phyloP scores from a whole-genome alignment of 768 basidiomycete species.

The Amanita rimosa region DNA sequence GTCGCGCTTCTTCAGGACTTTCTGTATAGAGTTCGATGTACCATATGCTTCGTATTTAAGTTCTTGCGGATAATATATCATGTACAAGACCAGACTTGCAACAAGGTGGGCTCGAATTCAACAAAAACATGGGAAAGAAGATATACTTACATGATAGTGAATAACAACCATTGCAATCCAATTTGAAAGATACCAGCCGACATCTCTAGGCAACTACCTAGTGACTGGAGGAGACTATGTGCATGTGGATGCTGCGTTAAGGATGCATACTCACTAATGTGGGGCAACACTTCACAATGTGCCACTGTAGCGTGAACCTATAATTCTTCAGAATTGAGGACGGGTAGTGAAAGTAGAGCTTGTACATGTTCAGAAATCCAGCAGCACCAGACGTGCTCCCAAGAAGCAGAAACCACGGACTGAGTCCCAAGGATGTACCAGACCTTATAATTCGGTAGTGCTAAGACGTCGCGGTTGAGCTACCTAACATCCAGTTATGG shows the following conservation, averaged over 20 bases:
- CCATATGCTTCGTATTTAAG: slow-evolving; percentile 45
- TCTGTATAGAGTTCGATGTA: slow-evolving; percentile 8
- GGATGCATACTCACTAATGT: slow-evolving; percentile 28
- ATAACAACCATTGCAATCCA: slow-evolving; percentile 72
- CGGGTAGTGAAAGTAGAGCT: background rate
- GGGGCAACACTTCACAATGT: slow-evolving; percentile 70
- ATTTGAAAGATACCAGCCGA: slow-evolving; percentile 80
- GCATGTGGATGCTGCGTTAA: slow-evolving; percentile 15
- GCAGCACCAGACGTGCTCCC: slow-evolving; percentile 80
- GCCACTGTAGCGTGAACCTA: slow-evolving; percentile 80
- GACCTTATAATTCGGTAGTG: slow-evolving; percentile 72
- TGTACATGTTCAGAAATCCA: slow-evolving; percentile 77
- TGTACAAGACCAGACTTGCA: slow-evolving; percentile 76
- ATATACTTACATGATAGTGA: slow-evolving; percentile 64
- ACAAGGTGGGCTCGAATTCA: background rate
- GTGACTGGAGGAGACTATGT: slow-evolving; percentile 14
- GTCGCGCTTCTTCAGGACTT: slow-evolving; percentile 17
- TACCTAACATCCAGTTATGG: background rate
- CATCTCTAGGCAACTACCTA: slow-evolving; percentile 66
- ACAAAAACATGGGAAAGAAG: background rate
- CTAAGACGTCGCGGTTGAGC: slow-evolving; percentile 21
- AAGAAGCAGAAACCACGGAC: slow-evolving; percentile 83
- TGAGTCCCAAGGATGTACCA: slow-evolving; percentile 80
- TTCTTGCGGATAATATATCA: slow-evolving; percentile 83
- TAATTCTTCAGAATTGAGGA: slow-evolving; percentile 9